phyloP scores from a whole-genome alignment of 2,329 filamentous ascomycete genomes.

The Cladosporium sp. region DNA sequence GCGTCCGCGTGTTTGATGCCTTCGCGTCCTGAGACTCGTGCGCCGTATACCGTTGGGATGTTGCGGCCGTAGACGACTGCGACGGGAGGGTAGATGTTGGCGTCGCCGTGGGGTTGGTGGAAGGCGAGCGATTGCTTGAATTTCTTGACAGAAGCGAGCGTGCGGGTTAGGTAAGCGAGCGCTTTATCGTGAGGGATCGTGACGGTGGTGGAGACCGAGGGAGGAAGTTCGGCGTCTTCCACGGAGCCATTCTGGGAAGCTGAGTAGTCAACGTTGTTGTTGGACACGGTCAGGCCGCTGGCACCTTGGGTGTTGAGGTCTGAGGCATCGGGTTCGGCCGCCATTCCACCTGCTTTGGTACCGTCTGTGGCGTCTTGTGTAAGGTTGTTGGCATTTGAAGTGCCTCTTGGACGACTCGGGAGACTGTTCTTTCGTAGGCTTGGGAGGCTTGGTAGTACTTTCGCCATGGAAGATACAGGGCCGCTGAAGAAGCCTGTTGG shows the following conservation, averaged over 20 bases:
- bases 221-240: slow-evolving; percentile 8
- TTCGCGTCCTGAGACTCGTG: slow-evolving; percentile 67
- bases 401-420: slow-evolving; percentile 11
- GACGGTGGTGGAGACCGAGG: slow-evolving; percentile 35
- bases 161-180: slow-evolving; percentile 68
- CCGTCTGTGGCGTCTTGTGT: not conserved
- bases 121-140: slow-evolving; percentile 76
- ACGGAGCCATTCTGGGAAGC: slow-evolving; percentile 20
- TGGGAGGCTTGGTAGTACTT: slow-evolving; percentile 36
- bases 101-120: slow-evolving; percentile 51
- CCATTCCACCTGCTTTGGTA: slow-evolving; percentile 22
- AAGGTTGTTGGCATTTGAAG: slow-evolving; percentile 11
- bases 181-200: slow-evolving; percentile 55
- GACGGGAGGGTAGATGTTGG: slow-evolving; percentile 77
- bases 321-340: slow-evolving; percentile 23
- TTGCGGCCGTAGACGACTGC: slow-evolving; percentile 83
- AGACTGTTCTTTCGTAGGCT: slow-evolving; percentile 28
- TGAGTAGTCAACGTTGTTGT: slow-evolving; percentile 39
- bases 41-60: slow-evolving; percentile 79
- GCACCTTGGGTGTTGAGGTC: slow-evolving; percentile 29
- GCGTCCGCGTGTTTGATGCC: slow-evolving; percentile 71
- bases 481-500: slow-evolving; percentile 39
- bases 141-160: slow-evolving; percentile 62
- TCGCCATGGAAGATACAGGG: slow-evolving; percentile 46
- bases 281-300: slow-evolving; percentile 30